Percentiles rank a stretch among this genome's conserved stretches.
These are phyloP conservation scores for Papiliotrema laurentii DNA, from an alignment of 1,284 basidiomycete species.

Conservation along the genomic window DNA sequence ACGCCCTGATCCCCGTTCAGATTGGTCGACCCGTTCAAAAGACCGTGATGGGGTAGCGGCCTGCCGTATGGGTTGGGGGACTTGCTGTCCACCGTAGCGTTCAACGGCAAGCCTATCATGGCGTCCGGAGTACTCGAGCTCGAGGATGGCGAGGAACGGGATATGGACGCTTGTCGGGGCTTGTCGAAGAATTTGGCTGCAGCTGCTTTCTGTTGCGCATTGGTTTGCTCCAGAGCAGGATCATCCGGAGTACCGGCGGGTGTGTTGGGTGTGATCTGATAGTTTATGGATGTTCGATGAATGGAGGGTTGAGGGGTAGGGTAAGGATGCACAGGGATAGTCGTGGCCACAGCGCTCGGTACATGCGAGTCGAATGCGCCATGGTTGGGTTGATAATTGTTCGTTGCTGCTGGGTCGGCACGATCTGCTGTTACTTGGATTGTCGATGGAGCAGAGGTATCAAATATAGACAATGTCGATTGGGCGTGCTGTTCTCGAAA, in stretches of 20 bases:
- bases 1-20: neutral
- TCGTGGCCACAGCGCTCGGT: too few species aligned
- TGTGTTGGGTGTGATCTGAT: neutral
- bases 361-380: too few species aligned
- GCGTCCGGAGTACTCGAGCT: neutral
- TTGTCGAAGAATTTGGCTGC: neutral
- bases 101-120: neutral
- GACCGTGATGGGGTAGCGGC: neutral
- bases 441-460: too few species aligned
- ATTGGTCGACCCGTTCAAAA: neutral
- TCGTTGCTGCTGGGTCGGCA: too few species aligned
- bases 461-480: too few species aligned
- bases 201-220: neutral
- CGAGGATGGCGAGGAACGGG: neutral
- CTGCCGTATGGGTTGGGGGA: neutral
- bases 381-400: too few species aligned
- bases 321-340: too few species aligned
- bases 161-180: neutral
- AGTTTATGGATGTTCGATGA: too few species aligned
- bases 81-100: neutral
- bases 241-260: neutral
- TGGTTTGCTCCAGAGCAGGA: neutral
- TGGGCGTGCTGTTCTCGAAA: too few species aligned
- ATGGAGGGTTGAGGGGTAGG: too few species aligned
- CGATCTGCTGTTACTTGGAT: too few species aligned